Percentiles rank a stretch among this genome's conserved stretches.
phyloP scores from a whole-genome alignment of 306 rosid genomes.

The Geum urbanum region DNA sequence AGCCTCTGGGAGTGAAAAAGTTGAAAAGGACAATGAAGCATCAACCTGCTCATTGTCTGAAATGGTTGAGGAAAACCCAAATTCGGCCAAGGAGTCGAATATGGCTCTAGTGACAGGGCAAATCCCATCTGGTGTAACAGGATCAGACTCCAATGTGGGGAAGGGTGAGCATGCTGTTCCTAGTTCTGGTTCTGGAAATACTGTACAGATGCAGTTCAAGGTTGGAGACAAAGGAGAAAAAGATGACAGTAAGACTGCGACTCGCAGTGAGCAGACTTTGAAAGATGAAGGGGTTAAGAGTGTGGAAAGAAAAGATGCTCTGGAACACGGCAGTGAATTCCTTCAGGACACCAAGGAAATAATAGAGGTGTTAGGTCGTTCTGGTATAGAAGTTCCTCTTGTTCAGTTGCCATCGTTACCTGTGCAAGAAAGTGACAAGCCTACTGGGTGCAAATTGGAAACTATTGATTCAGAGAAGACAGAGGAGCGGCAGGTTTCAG shows the following conservation, averaged over 20 bases:
- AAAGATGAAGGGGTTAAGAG: constrained; percentile 22
- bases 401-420: constrained; percentile 15
- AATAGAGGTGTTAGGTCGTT: constrained; percentile 21
- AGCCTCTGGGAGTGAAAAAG: constrained; percentile 28
- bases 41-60: constrained; percentile 46
- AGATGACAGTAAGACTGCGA: constrained; percentile 22
- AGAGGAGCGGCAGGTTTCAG: constrained; percentile 27
- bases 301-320: constrained; percentile 21
- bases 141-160: constrained; percentile 20
- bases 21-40: constrained; percentile 48
- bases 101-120: constrained; percentile 19
- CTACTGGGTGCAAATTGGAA: constrained; percentile 16
- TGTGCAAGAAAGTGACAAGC: constrained; percentile 29
- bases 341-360: constrained; percentile 18
- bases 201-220: constrained; percentile 18
- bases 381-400: constrained; percentile 10
- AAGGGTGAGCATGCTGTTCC: constrained; percentile 24
- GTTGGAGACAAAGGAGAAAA: constrained; percentile 25
- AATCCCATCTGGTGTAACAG: constrained; percentile 21
- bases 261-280: constrained; percentile 17
- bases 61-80: constrained; percentile 31
- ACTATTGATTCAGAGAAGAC: constrained; percentile 33
- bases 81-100: constrained; percentile 16
- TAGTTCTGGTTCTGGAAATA: constrained; percentile 27
- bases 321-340: constrained; percentile 18